These are phyloP conservation scores for Lecanicillium sp. DNA, from an alignment of 2,329 filamentous ascomycete genomes.

Conservation along the genomic window DNA sequence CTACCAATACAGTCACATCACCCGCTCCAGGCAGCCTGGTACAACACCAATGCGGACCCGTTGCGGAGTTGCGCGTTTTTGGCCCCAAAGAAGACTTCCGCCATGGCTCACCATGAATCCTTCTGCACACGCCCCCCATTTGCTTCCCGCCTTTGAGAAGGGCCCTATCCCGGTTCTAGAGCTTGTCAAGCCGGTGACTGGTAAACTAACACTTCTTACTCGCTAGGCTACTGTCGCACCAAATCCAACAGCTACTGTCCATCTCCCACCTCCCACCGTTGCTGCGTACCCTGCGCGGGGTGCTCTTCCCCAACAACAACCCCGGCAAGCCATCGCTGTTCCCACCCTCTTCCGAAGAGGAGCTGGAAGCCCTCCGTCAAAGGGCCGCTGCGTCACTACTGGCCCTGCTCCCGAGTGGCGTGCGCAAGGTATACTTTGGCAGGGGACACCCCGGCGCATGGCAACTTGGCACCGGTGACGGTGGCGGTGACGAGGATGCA, in stretches of 20 bases:
- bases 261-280: constrained; percentile 57
- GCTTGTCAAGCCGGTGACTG: no score
- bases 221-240: constrained; percentile 53
- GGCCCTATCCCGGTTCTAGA: no score
- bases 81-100: no score
- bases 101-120: no score
- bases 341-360: constrained; percentile 52
- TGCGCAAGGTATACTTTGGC: constrained; percentile 45
- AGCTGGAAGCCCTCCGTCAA: constrained; percentile 53
- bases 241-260: constrained; percentile 52
- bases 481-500: constrained; percentile 28
- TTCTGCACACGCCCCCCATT: no score
- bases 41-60: no score
- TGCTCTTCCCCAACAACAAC: constrained; percentile 80
- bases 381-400: constrained; percentile 57
- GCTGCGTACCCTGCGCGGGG: constrained; percentile 63
- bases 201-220: no score
- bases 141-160: no score
- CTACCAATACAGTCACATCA: no score
- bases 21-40: no score
- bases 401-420: constrained; percentile 37
- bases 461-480: constrained; percentile 17
- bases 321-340: constrained; percentile 56
- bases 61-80: no score
- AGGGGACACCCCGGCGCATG: constrained; percentile 18